Evolutionary conservation across 192 early-diverging fungal genomes (phyloP).

Genomic region (Backusella circina): DNA sequence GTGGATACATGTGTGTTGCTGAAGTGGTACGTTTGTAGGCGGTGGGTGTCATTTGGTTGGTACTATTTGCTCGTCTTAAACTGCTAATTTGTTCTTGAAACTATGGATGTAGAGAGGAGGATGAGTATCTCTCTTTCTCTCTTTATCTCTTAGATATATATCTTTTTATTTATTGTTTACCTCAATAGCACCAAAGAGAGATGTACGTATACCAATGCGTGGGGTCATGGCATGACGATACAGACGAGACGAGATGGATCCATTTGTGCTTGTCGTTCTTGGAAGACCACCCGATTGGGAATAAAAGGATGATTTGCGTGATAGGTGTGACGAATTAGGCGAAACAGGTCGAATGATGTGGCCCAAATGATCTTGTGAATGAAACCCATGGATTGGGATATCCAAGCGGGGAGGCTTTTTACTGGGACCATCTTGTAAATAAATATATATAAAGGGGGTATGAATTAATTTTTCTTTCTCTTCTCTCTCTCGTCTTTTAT

Average conservation of each 20-base stretch:
- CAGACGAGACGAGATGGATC: conserved; percentile 17
- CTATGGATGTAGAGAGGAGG: too few species aligned
- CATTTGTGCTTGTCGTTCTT: conserved; percentile 13
- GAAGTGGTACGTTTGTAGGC: not conserved
- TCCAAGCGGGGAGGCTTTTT: conserved; percentile 9
- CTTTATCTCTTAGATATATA: too few species aligned
- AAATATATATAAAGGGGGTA: not conserved
- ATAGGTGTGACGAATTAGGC: conserved; percentile 13
- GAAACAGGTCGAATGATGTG: conserved; percentile 31
- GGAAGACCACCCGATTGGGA: conserved; percentile 12
- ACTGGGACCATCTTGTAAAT: not conserved
- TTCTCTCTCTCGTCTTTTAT: not conserved
- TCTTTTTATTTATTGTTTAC: too few species aligned
- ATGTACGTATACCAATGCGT: conserved; percentile 41
- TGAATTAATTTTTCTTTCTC: not conserved
- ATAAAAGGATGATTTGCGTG: conserved; percentile 8
- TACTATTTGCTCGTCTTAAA: conserved; percentile 6
- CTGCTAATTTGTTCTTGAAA: conserved; percentile 4
- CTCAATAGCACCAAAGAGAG: conserved; percentile 53
- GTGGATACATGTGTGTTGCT: not conserved
- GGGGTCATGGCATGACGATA: conserved; percentile 29
- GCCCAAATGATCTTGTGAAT: conserved; percentile 18
- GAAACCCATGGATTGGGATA: conserved; percentile 18
- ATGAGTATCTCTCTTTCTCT: too few species aligned
- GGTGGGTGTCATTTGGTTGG: not conserved